Conservation (phyloP, 2,329 filamentous ascomycete genomes). For the Neoscytalidium dimidiatum region DNA sequence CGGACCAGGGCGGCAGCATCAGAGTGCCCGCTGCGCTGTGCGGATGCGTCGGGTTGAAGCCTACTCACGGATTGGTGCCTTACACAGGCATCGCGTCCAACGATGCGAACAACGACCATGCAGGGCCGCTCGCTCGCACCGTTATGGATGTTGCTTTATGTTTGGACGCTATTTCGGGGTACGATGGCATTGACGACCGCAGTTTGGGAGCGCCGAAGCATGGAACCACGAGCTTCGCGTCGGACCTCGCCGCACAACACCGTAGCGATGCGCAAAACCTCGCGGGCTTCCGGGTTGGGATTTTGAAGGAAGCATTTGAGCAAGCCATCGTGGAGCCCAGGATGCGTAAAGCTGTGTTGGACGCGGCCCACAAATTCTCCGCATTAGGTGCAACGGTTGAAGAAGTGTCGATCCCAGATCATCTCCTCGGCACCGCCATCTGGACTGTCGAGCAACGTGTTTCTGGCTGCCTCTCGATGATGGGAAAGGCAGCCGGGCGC, state of each 20-base stretch:
- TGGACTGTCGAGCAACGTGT: conserved; percentile 47
- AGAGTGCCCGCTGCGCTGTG: conserved; percentile 39
- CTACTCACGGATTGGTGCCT: conserved; percentile 52
- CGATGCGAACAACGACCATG: conserved; percentile 43
- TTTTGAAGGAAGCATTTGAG: conserved; percentile 30
- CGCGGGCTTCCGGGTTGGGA: conserved; percentile 29
- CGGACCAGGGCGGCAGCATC: conserved; percentile 44
- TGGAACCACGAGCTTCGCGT: conserved; percentile 28
- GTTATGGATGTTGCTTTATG: conserved; percentile 30
- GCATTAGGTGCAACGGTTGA: conserved; percentile 50
- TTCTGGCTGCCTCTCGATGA: conserved; percentile 34
- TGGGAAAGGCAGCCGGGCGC: conserved; percentile 43
- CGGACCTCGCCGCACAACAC: conserved; percentile 20
- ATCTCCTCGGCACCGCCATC: conserved; percentile 49
- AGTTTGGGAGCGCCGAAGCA: conserved; percentile 30
- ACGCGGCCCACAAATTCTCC: conserved; percentile 43
- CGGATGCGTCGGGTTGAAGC: conserved; percentile 43
- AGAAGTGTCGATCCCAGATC: conserved; percentile 52
- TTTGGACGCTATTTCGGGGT: conserved; percentile 33
- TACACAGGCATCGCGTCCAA: conserved; percentile 51
- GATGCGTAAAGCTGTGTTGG: conserved; percentile 44
- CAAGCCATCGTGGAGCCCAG: conserved; percentile 33
- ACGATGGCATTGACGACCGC: conserved; percentile 34
- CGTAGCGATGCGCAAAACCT: conserved; percentile 20
- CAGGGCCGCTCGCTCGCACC: conserved; percentile 34